Percentiles rank a stretch among this genome's conserved stretches.
Conservation (phyloP, 2,329 filamentous ascomycete genomes). For the Myriosclerotinia scirpicola region DNA sequence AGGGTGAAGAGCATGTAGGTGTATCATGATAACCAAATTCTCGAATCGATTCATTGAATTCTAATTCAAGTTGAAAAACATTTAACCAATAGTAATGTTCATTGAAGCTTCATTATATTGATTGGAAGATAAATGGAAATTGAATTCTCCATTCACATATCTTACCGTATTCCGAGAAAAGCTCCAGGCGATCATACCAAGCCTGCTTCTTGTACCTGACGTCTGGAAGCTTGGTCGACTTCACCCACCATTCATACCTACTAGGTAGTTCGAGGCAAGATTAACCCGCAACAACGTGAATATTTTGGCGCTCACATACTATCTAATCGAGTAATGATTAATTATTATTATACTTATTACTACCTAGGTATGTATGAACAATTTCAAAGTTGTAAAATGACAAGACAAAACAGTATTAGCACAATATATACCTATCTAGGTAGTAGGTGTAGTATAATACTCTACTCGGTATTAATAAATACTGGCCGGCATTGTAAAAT, state of each 20-base stretch:
- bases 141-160: slow-evolving; percentile 17
- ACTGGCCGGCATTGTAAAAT: too few relatives aligned
- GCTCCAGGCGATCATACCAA: slow-evolving; percentile 2
- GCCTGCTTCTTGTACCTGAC: slow-evolving; percentile 23
- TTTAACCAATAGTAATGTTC: slow-evolving; percentile 13
- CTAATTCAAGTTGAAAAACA: background rate
- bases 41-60: slow-evolving; percentile 16
- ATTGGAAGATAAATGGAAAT: slow-evolving; percentile 13
- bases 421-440: too few relatives aligned
- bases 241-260: slow-evolving; percentile 16
- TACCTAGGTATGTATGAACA: too few relatives aligned
- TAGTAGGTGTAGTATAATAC: too few relatives aligned
- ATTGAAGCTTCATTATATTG: slow-evolving; percentile 10
- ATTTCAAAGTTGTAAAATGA: too few relatives aligned
- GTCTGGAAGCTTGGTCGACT: slow-evolving; percentile 10
- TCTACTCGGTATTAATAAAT: too few relatives aligned
- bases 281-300: background rate
- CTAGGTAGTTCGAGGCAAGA: slow-evolving; percentile 5
- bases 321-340: background rate
- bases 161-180: slow-evolving; percentile 19
- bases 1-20: background rate
- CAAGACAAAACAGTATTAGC: too few relatives aligned
- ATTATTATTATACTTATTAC: too few relatives aligned
- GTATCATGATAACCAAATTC: slow-evolving; percentile 3
- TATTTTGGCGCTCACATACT: background rate